These are phyloP conservation scores for Aspergillus sp. DNA, from an alignment of 2,329 filamentous ascomycete species.

Conservation along the genomic window DNA sequence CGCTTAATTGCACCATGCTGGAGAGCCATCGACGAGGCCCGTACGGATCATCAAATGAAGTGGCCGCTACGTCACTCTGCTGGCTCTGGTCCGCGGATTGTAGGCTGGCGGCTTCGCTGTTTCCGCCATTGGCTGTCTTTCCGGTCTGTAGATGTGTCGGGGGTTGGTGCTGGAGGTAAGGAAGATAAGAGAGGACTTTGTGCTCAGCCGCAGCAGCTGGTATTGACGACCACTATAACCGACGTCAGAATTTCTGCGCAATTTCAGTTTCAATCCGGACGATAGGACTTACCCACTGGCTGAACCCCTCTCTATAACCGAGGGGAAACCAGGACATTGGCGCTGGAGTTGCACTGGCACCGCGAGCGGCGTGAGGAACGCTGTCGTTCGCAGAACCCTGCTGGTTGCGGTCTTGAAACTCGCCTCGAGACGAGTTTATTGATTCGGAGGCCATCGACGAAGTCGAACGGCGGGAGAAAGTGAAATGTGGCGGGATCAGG, in stretches of 20 bases:
- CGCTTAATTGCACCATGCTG: slow-evolving; percentile 79
- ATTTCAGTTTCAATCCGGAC: not conserved
- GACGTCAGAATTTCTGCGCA: slow-evolving; percentile 11
- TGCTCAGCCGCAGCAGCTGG: slow-evolving; percentile 84
- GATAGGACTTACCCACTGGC: slow-evolving; percentile 75
- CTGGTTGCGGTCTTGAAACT: slow-evolving; percentile 27
- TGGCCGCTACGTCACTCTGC: slow-evolving; percentile 51
- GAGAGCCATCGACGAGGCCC: slow-evolving; percentile 86
- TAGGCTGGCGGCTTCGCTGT: slow-evolving; percentile 36
- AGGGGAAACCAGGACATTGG: slow-evolving; percentile 71
- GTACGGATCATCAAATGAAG: slow-evolving; percentile 70
- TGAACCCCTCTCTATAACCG: slow-evolving; percentile 87
- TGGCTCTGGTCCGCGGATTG: slow-evolving; percentile 43
- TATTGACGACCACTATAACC: slow-evolving; percentile 76
- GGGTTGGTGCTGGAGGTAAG: slow-evolving; percentile 71
- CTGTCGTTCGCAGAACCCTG: slow-evolving; percentile 26
- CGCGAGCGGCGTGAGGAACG: slow-evolving; percentile 39
- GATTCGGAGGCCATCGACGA: slow-evolving; percentile 44
- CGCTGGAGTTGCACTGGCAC: slow-evolving; percentile 35
- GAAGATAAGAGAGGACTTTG: slow-evolving; percentile 82
- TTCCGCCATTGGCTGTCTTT: slow-evolving; percentile 35
- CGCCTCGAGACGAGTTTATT: slow-evolving; percentile 37
- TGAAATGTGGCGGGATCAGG: slow-evolving; percentile 23
- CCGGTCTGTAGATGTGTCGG: slow-evolving; percentile 70
- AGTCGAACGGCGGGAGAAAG: slow-evolving; percentile 25